Percentiles rank a stretch among this genome's conserved stretches.
Evolutionary conservation across 176 grass and related monocot species (phyloP).

Genomic region (Raddia distichophylla): DNA sequence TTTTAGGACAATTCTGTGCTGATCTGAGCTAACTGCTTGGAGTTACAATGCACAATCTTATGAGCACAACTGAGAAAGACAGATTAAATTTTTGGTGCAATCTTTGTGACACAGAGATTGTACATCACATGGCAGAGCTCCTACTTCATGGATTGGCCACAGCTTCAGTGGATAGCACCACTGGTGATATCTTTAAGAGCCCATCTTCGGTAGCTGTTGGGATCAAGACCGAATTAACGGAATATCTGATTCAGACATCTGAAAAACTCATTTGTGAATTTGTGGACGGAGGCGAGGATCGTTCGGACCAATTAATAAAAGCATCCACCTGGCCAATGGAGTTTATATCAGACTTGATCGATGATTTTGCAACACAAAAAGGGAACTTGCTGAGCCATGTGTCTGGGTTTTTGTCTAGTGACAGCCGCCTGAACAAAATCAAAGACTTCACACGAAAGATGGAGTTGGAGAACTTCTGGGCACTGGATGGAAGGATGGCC

Average conservation of each 20-base stretch:
- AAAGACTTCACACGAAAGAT: constrained; percentile 67
- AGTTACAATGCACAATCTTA: constrained; percentile 23
- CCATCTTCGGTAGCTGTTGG: constrained; percentile 55
- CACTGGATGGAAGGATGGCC: constrained; percentile 33
- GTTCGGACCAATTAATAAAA: constrained; percentile 47
- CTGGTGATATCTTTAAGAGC: constrained; percentile 74
- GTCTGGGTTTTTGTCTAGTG: constrained; percentile 75
- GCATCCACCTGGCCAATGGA: constrained; percentile 47
- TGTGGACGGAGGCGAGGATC: constrained; percentile 33
- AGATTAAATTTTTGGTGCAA: constrained; percentile 47
- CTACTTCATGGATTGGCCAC: constrained; percentile 70
- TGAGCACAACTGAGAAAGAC: constrained; percentile 13
- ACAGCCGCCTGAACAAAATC: constrained; percentile 76
- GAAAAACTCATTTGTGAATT: constrained; percentile 52
- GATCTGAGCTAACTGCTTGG: constrained; percentile 1
- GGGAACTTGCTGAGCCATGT: constrained; percentile 77
- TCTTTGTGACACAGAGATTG: constrained; percentile 57
- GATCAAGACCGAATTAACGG: constrained; percentile 59
- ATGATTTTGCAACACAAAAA: constrained; percentile 67
- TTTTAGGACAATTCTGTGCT: constrained; percentile 6
- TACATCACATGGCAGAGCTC: constrained; percentile 53
- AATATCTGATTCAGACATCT: constrained; percentile 64
- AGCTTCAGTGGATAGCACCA: constrained; percentile 86
- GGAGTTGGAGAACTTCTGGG: constrained; percentile 57
- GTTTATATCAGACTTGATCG: constrained; percentile 63